Evolutionary conservation across 495 filamentous ascomycete genomes (phyloP).

Genomic region (Durotheca rogersii): DNA sequence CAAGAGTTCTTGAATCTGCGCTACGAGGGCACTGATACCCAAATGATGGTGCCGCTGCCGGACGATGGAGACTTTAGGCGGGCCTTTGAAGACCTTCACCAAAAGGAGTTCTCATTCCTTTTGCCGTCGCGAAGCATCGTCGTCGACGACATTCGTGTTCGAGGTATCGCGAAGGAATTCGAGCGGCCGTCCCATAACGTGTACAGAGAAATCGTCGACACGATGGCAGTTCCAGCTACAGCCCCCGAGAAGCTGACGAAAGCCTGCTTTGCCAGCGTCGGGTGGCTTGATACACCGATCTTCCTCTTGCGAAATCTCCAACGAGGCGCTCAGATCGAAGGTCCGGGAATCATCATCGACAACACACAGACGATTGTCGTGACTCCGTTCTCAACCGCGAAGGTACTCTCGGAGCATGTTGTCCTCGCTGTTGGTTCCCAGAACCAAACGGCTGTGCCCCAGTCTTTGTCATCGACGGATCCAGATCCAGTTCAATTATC

Average conservation of each 20-base stretch:
- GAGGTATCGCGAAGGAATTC: conserved; percentile 25
- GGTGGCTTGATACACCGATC: conserved; percentile 23
- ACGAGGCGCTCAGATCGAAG: conserved; percentile 17
- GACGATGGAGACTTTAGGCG: conserved; percentile 45
- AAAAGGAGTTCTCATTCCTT: conserved; percentile 54
- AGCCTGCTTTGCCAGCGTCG: conserved; percentile 23
- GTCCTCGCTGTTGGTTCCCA: conserved; percentile 17
- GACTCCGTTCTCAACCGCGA: conserved; percentile 23
- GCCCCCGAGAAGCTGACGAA: conserved; percentile 3
- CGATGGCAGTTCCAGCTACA: background rate
- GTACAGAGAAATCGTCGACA: conserved; percentile 14
- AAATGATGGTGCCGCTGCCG: conserved; percentile 51
- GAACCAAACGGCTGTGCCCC: background rate
- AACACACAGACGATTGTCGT: conserved; percentile 33
- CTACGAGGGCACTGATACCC: conserved; percentile 55
- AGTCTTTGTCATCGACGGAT: conserved; percentile 14
- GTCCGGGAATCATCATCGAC: conserved; percentile 32
- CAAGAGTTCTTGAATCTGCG: conserved; percentile 57
- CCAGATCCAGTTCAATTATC: conserved; percentile 34
- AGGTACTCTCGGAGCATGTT: conserved; percentile 25
- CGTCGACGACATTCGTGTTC: conserved; percentile 56
- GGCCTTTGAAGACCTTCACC: conserved; percentile 50
- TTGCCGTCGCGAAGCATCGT: conserved; percentile 51
- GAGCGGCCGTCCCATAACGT: conserved; percentile 19
- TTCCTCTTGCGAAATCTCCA: conserved; percentile 18